Evolutionary conservation across 2,329 filamentous ascomycete species (phyloP).

Genomic region (Rutstroemia sp.): DNA sequence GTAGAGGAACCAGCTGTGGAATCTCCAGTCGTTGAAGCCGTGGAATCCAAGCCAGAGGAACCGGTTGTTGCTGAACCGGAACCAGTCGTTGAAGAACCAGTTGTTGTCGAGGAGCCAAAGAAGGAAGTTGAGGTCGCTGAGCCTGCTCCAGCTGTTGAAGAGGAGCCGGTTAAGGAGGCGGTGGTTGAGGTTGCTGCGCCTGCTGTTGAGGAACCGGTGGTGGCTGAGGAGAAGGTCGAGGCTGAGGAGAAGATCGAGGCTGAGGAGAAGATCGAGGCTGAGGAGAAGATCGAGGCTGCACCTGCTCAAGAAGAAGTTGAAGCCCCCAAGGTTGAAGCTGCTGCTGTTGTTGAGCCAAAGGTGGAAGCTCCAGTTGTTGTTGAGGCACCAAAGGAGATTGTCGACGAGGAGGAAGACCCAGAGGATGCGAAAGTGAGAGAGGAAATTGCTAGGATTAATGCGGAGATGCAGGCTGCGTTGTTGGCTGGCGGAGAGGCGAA

Average conservation of each 20-base stretch:
- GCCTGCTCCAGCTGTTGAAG: background rate
- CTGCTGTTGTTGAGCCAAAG: background rate
- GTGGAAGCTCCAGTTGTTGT: background rate
- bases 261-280: background rate
- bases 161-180: background rate
- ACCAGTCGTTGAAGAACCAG: background rate
- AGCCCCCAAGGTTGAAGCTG: background rate
- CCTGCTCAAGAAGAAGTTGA: background rate
- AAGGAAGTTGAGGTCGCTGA: background rate
- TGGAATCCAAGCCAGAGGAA: background rate
- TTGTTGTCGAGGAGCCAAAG: background rate
- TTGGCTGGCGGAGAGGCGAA: background rate
- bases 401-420: conserved; percentile 14
- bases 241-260: background rate
- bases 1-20: background rate
- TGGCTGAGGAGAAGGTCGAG: background rate
- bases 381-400: too few relatives aligned
- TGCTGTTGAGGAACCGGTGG: conserved; percentile 3
- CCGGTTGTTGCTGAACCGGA: background rate
- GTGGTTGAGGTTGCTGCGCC: conserved; percentile 1
- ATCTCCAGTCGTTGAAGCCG: background rate
- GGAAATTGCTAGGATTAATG: conserved; percentile 24
- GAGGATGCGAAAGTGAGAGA: conserved; percentile 22
- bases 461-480: conserved; percentile 18
- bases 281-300: background rate